Percentiles rank a stretch among this genome's conserved stretches.
These are phyloP conservation scores for Russula vinacea DNA, from an alignment of 768 basidiomycete genomes.

Conservation along the genomic window DNA sequence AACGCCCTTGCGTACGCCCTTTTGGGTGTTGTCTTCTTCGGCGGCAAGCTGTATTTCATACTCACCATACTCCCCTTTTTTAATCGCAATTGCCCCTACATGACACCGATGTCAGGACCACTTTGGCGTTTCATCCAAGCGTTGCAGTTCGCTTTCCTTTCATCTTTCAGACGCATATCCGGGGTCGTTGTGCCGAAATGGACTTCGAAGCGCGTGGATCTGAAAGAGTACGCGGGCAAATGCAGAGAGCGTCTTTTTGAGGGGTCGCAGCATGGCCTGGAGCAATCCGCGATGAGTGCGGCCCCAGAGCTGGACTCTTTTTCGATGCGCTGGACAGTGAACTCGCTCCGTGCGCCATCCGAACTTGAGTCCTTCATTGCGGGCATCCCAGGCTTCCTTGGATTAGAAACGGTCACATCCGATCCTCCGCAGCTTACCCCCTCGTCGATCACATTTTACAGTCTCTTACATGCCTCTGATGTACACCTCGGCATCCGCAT, in stretches of 20 bases:
- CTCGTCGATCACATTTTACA: constrained; percentile 10
- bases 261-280: constrained; percentile 10
- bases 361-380: constrained; percentile 20
- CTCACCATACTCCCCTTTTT: constrained; percentile 13
- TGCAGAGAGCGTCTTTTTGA: constrained; percentile 14
- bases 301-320: constrained; percentile 6
- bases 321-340: constrained; percentile 15
- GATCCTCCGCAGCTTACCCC: constrained; percentile 7
- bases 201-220: constrained; percentile 2
- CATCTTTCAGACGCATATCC: constrained; percentile 1
- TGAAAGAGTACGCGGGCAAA: constrained; percentile 3
- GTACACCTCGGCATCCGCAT: constrained; percentile 16
- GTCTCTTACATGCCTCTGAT: constrained; percentile 5
- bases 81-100: constrained; percentile 19
- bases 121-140: constrained; percentile 12
- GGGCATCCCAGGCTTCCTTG: constrained; percentile 17
- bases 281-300: background rate
- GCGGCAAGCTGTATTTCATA: background rate
- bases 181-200: background rate
- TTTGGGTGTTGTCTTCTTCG: background rate
- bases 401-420: constrained; percentile 3
- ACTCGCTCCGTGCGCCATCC: constrained; percentile 18
- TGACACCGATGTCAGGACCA: constrained; percentile 14
- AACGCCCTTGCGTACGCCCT: constrained; percentile 2
- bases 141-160: background rate